Base-by-base conservation (phyloP, 2,329 filamentous ascomycete genomes). In the Periconia sp. region DNA sequence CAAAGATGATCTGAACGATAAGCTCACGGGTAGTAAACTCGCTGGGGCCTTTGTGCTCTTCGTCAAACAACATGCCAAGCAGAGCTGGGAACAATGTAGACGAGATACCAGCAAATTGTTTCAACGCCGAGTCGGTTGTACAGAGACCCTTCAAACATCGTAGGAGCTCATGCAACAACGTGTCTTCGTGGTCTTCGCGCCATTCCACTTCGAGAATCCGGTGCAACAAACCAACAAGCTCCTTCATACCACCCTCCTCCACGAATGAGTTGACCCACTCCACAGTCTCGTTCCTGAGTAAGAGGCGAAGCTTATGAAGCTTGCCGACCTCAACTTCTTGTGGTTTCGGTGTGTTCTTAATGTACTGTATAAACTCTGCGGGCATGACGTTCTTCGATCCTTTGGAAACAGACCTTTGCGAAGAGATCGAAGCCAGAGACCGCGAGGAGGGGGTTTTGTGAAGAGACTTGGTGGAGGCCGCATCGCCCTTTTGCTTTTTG, bases 131-230 rank as follows among this genome's bases (percentile, higher is more conserved):
- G 15, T 90, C 92, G 1, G 93, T 97, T 1, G 94, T 99, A 70
- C 91, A 96, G 2, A 97, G 82, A 0, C 91, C 94, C 75, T 99
- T 99, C 59, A 99, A 82, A 68, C 94, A 97, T 42, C 97, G 83
- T 47, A 99, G 81, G 30, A 91, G 88, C 75, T 99, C 94, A 68
- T 97, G 93, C 7, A 99, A 82, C 37, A 99, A 81, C 10, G 88
- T 88, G 69, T 97, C 94, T 75, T 97, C 94, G 66, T 97, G 93
- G 65, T 97, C 94, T 80, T 97, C 94, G 68, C 92, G 91, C 93
- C 94, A 99, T 73, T 97, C 94, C 33, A 99, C 87, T 48, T 89
- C 89, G 83, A 97, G 92, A 64, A 93, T 96, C n/a, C 93, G 85
- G 73, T 96, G 88, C 45, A 97, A 80, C 50, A 97, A 78, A 40